Percentiles rank a stretch among this genome's conserved stretches.
These are phyloP conservation scores for Chaetomium strumarium DNA, from an alignment of 2,329 filamentous ascomycete species.

Conservation along the genomic window DNA sequence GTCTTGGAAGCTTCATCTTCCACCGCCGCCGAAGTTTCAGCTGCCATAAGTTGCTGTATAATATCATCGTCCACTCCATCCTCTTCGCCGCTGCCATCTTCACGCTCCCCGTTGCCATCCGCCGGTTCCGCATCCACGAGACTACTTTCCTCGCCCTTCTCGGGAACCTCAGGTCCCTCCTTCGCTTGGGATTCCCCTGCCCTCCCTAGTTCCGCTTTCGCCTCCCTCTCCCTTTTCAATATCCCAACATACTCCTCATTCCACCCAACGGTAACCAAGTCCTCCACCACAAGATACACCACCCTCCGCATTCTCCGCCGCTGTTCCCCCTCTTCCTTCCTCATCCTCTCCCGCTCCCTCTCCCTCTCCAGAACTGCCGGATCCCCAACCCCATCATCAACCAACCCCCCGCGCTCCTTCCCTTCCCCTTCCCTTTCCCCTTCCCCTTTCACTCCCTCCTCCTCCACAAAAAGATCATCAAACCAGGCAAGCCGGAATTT, in stretches of 20 bases:
- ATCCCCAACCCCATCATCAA: conserved; percentile 1
- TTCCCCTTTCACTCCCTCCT: conserved; percentile 7
- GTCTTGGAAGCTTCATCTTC: not conserved
- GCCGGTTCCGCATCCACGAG: not conserved
- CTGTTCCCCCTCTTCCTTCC: not conserved
- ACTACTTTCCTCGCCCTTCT: not conserved
- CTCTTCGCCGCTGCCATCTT: not conserved
- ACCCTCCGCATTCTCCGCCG: conserved; percentile 27
- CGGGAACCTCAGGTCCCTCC: not conserved
- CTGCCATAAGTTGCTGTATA: conserved; percentile 1
- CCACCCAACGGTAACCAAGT: conserved; percentile 44
- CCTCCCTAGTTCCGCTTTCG: not conserved
- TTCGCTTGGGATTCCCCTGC: not conserved
- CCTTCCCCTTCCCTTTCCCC: not conserved
- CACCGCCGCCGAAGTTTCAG: not conserved
- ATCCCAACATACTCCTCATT: conserved; percentile 36
- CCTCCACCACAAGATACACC: conserved; percentile 42
- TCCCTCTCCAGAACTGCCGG: not conserved
- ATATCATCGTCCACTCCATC: not conserved
- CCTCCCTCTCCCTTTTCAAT: conserved; percentile 12
- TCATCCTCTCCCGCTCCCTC: not conserved
- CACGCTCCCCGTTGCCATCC: not conserved
- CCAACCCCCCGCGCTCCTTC: no score
- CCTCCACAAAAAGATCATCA: no score
- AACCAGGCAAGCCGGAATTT: conserved; percentile 34